Conservation (phyloP, 768 basidiomycete species). For the Mycena chlorophos region DNA sequence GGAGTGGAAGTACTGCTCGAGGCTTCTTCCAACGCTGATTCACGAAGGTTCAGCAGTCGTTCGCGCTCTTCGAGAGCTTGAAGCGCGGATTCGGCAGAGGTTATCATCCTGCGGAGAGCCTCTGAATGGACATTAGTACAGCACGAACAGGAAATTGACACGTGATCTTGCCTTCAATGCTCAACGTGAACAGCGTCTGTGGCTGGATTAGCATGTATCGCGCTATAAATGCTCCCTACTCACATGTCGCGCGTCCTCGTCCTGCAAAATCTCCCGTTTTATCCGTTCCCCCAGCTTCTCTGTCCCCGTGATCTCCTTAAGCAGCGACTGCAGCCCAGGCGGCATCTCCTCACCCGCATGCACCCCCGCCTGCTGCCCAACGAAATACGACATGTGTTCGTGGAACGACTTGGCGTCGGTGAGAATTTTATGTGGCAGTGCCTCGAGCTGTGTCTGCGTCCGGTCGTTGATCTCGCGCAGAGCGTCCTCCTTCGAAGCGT, state of each 20-base stretch:
- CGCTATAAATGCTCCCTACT: conserved; percentile 12
- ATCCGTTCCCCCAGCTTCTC: conserved; percentile 33
- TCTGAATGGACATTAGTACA: conserved; percentile 11
- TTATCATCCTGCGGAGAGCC: conserved; percentile 27
- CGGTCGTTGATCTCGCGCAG: conserved; percentile 23
- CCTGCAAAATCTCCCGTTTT: conserved; percentile 34
- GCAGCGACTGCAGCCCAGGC: conserved; percentile 30
- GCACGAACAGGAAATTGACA: conserved; percentile 7
- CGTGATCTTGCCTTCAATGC: conserved; percentile 28
- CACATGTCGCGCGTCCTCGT: conserved; percentile 34
- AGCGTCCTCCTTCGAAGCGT: conserved; percentile 11
- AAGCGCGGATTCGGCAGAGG: conserved; percentile 26
- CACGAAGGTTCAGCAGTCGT: conserved; percentile 20
- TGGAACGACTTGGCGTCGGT: conserved; percentile 31
- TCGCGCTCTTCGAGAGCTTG: conserved; percentile 26
- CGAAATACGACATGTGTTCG: conserved; percentile 35
- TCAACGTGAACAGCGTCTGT: conserved; percentile 35
- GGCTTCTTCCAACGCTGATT: too few relatives aligned
- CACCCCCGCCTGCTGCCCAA: conserved; percentile 20
- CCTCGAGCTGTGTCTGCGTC: conserved; percentile 30
- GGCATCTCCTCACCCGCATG: conserved; percentile 27
- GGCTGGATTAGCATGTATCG: not conserved
- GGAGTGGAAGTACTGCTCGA: too few relatives aligned
- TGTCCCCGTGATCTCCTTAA: conserved; percentile 37
- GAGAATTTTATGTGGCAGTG: conserved; percentile 34